phyloP scores from a whole-genome alignment of 129 eudicot genomes.

The Ambrosia trifida region DNA sequence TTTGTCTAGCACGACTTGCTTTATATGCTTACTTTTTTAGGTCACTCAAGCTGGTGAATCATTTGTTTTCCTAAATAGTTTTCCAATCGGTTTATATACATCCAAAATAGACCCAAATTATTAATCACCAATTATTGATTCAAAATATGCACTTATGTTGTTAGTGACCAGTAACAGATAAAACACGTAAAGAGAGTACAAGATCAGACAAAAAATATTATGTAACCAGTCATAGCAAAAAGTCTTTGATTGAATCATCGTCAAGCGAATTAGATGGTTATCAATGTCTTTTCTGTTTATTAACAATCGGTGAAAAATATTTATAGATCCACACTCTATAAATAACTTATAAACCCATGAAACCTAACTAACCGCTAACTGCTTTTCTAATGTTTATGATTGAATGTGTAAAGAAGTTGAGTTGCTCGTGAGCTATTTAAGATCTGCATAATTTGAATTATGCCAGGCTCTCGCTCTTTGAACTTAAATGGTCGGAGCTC shows the following conservation, averaged over 20 bases:
- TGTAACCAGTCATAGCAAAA: not conserved
- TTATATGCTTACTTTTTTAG: not conserved
- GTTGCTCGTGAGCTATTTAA: too few species aligned
- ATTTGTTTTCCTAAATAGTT: not conserved
- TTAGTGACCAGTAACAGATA: not conserved
- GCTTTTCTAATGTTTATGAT: not conserved
- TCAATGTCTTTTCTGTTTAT: not conserved
- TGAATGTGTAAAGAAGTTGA: too few species aligned
- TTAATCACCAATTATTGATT: conserved; percentile 8
- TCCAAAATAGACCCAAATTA: conserved; percentile 4
- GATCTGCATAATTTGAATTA: too few species aligned
- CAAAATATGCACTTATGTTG: not conserved
- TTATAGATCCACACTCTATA: too few species aligned
- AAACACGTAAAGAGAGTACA: not conserved
- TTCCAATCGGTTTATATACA: not conserved
- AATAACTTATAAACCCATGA: not conserved
- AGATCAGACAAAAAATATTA: not conserved
- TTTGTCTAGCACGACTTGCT: not conserved
- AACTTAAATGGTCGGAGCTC: too few species aligned
- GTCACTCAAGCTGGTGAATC: conserved; percentile 1
- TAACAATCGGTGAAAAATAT: not conserved
- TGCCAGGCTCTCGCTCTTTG: too few species aligned
- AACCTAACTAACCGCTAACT: not conserved
- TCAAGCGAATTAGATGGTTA: not conserved
- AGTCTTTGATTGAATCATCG: not conserved